Conservation (phyloP, 257 asterid species). For the Solanum sejunctum region DNA sequence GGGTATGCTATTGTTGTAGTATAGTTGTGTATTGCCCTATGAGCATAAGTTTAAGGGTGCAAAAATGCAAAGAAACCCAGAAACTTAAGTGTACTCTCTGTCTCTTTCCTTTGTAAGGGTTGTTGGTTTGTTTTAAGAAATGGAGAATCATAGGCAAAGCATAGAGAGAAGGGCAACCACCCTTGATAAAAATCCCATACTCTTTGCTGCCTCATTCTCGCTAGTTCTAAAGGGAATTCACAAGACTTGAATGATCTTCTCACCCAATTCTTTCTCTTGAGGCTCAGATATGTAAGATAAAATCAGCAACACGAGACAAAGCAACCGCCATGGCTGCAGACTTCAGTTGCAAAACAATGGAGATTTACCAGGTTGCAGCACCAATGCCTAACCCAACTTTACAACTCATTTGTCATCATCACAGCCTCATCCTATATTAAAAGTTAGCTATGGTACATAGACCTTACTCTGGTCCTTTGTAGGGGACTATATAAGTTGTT, state of each 20-base stretch:
- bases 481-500: background rate
- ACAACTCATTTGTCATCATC: background rate
- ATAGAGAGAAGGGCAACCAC: background rate
- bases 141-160: background rate
- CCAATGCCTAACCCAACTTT: background rate
- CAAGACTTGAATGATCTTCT: background rate
- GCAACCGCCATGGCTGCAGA: background rate
- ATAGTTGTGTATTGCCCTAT: background rate
- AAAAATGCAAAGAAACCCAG: background rate
- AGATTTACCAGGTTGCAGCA: background rate
- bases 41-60: background rate
- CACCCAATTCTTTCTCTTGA: background rate
- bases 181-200: background rate
- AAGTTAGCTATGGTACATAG: background rate
- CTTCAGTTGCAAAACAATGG: background rate
- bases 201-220: background rate
- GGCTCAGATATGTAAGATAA: background rate
- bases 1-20: background rate
- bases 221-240: background rate
- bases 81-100: background rate
- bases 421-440: background rate
- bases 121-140: background rate
- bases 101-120: background rate
- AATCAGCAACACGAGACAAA: background rate
- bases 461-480: background rate